Conservation (phyloP, 1,139 yeast genomes). For the Geotrichum candidum region DNA sequence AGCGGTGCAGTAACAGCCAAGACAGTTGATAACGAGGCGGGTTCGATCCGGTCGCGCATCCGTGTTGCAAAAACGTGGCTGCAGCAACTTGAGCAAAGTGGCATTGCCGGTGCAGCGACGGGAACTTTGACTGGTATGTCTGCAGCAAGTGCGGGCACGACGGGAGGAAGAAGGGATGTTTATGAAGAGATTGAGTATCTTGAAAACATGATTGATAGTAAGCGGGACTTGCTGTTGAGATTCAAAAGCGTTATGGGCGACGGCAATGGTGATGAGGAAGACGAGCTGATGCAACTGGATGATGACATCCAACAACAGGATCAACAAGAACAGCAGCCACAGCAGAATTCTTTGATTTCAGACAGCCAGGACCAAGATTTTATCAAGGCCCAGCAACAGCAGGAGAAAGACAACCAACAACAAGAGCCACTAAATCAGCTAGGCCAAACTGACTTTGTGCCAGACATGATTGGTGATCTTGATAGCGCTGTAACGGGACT, state of each 20-base stretch:
- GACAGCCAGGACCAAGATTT: background rate
- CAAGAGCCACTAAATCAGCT: background rate
- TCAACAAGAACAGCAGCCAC: background rate
- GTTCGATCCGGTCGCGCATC: constrained; percentile 11
- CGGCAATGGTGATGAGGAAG: constrained; percentile 18
- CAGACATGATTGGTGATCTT: background rate
- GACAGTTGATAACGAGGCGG: constrained; percentile 19
- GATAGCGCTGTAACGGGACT: background rate
- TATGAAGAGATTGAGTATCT: constrained; percentile 12
- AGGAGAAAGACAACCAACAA: background rate
- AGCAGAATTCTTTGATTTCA: background rate
- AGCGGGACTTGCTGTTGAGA: constrained; percentile 22
- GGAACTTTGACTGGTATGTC: background rate
- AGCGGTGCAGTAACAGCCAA: constrained; percentile 18
- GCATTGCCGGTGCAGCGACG: constrained; percentile 5
- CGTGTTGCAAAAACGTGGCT: constrained; percentile 5
- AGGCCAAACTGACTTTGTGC: background rate
- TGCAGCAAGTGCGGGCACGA: background rate
- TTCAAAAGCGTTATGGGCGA: constrained; percentile 26
- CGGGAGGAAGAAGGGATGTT: constrained; percentile 12
- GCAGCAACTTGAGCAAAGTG: background rate
- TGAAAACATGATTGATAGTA: constrained; percentile 13
- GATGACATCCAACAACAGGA: background rate
- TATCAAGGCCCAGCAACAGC: background rate
- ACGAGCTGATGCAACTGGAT: background rate